phyloP scores from a whole-genome alignment of 441 rosid genomes.

The Populus hybrid region DNA sequence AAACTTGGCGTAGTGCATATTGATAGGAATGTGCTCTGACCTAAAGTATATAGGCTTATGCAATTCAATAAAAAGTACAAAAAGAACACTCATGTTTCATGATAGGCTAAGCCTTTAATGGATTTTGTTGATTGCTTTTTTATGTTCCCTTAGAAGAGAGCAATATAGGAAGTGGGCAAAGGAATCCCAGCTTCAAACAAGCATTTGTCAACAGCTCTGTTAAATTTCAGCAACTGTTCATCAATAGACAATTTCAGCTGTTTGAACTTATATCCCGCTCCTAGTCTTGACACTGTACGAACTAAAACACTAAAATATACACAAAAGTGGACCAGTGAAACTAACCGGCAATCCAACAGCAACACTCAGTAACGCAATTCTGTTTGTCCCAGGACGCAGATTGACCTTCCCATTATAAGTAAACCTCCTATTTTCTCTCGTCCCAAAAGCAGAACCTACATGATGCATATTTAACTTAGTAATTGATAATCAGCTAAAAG shows the following conservation, averaged over 20 bases:
- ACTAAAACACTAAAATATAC: neutral
- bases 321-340: slow-evolving; percentile 8
- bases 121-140: neutral
- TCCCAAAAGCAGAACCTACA: slow-evolving; percentile 84
- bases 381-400: slow-evolving; percentile 76
- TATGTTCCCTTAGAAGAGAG: neutral
- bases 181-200: neutral
- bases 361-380: slow-evolving; percentile 83
- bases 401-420: slow-evolving; percentile 73
- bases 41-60: neutral
- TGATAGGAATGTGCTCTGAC: neutral
- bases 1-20: neutral
- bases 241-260: neutral
- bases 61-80: neutral
- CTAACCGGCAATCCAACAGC: slow-evolving; percentile 95
- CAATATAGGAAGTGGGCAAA: neutral
- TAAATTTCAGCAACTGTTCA: neutral
- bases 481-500: slow-evolving; percentile 8
- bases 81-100: neutral
- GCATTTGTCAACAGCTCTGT: neutral
- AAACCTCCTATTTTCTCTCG: slow-evolving; percentile 71
- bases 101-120: neutral
- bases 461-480: slow-evolving; percentile 8
- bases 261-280: neutral
- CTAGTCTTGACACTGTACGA: neutral